These are phyloP conservation scores for Solanum chmielewskii DNA, from an alignment of 257 asterid species.

Conservation along the genomic window DNA sequence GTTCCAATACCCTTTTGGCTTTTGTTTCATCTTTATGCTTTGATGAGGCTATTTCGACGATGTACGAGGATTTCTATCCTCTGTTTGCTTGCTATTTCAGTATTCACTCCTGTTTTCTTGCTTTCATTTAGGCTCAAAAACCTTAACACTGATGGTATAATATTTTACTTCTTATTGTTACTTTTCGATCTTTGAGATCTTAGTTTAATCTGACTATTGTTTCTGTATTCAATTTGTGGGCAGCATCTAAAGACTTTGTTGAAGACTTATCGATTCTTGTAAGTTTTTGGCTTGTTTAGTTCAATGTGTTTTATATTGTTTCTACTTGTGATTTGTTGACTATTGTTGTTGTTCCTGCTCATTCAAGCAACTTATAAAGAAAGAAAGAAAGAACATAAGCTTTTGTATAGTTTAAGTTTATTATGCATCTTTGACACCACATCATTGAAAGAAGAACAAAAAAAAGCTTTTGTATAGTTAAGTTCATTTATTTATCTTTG, in stretches of 20 bases:
- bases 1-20: background rate
- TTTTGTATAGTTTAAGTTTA: background rate
- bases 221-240: constrained; percentile 12
- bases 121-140: constrained; percentile 55
- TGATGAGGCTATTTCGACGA: constrained; percentile 54
- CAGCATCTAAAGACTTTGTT: constrained; percentile 43
- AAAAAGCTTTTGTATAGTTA: background rate
- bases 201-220: background rate
- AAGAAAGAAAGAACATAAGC: background rate
- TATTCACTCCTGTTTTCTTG: constrained; percentile 46
- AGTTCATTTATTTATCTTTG: background rate
- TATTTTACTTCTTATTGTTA: background rate
- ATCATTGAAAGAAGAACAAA: background rate
- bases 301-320: background rate
- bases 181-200: background rate
- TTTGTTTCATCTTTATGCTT: background rate
- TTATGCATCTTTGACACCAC: background rate
- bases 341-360: background rate
- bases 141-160: constrained; percentile 44
- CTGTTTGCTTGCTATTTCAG: constrained; percentile 59
- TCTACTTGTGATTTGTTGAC: background rate
- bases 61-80: constrained; percentile 87
- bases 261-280: constrained; percentile 60
- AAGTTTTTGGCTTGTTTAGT: background rate
- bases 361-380: background rate